Percentiles rank a stretch among this genome's conserved stretches.
These are phyloP conservation scores for Garcia nutans DNA, from an alignment of 345 rosid genomes.

Conservation along the genomic window DNA sequence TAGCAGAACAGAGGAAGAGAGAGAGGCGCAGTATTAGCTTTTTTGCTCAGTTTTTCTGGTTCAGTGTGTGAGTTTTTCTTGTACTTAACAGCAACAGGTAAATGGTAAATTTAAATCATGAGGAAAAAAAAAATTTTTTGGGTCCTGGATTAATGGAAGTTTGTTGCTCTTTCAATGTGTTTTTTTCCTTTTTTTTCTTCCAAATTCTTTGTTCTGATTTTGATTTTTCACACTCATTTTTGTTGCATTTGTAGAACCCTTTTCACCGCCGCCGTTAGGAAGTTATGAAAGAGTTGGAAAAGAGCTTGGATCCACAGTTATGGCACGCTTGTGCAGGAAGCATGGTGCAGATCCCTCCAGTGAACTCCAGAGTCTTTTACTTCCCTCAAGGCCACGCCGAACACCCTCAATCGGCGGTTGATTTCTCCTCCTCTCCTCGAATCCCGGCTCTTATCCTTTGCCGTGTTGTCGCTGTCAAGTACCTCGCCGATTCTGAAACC, in stretches of 20 bases:
- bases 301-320: conserved; percentile 24
- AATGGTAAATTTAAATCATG: background rate
- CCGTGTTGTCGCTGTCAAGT: conserved; percentile 18
- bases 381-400: conserved; percentile 37
- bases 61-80: background rate
- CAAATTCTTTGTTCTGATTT: background rate
- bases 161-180: background rate
- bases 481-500: conserved; percentile 26
- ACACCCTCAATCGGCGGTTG: conserved; percentile 22
- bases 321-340: conserved; percentile 38
- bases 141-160: conserved; percentile 4
- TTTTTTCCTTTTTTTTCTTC: background rate
- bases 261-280: background rate
- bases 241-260: background rate
- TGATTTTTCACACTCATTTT: background rate
- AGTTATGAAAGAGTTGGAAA: conserved; percentile 37
- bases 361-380: conserved; percentile 22
- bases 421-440: conserved; percentile 18
- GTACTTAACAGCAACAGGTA: background rate
- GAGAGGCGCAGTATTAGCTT: background rate
- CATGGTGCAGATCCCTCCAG: conserved; percentile 31
- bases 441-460: conserved; percentile 20
- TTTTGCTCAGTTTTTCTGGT: background rate
- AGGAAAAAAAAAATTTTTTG: background rate
- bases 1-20: background rate